Base-by-base conservation (phyloP, 768 basidiomycete genomes). In the Artomyces pyxidatus region DNA sequence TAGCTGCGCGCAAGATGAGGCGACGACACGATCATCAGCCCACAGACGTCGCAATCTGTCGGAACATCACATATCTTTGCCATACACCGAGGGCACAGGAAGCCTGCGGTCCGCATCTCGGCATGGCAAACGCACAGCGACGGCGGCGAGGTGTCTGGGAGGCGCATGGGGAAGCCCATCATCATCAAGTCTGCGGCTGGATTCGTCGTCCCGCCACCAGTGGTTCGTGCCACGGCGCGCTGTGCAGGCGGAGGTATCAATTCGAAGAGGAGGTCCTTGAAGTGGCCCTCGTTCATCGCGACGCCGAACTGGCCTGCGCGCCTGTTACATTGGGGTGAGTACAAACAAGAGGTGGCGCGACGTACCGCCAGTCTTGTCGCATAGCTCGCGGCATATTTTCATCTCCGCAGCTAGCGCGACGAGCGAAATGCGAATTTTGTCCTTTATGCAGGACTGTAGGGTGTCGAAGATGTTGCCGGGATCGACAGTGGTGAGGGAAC, bases 271-370 rank as follows among this genome's bases (percentile, higher is more conserved):
- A 98, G 74, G 62, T 99, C 96, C 60, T 88, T 92, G 68, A 90
- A 93, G 64, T 97, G 94, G 0, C 91, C 91, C 66, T 99, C 96
- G 65, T 98, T 96, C 73, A 97, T 78, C 0, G 92, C 96, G n/a
- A 99, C 96, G 17, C 90, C 90, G 63, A 97, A 98, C 65, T 81
- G 78, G 55, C 87, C 86, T 84, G 59, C 45, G 9, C 27, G 47
- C 26, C 17, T 42, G 30, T 45, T n/a, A n/a, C 39, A 19, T 23
- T 10, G 7, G 2, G 42, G 27, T 50, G 41, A 26, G 48, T 49
- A 3, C 16, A 17, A 27, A 16, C n/a, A 22, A 37, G 38, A 19
- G 42, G 27, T n/a, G n/a, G n/a, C n/a, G n/a, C 25, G 29, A 65
- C 80, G 45, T 54, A 91, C 96, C 96, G 51, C 90, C 89, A 1